phyloP scores from a whole-genome alignment of 768 basidiomycete species.

The Obba rivulosa region DNA sequence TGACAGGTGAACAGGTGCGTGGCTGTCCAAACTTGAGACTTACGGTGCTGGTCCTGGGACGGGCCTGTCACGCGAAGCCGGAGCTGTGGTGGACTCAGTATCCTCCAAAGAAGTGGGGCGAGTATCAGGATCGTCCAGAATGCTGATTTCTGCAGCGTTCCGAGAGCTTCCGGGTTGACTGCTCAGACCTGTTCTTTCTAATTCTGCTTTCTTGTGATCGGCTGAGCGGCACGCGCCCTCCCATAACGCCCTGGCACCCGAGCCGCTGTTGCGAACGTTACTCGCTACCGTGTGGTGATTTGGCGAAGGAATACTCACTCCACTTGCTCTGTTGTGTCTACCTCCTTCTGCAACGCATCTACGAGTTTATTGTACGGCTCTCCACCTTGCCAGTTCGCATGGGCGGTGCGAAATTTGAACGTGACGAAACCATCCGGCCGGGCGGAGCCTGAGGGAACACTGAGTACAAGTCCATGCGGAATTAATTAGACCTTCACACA shows the following conservation, averaged over 20 bases:
- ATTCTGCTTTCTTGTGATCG: background rate
- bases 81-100: background rate
- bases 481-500: background rate
- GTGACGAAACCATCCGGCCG: slow-evolving; percentile 2
- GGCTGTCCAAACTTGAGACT: background rate
- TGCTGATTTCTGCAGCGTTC: background rate
- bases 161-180: too few species aligned
- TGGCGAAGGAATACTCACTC: too few species aligned
- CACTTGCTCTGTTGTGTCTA: background rate
- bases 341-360: background rate
- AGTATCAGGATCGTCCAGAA: too few species aligned
- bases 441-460: background rate
- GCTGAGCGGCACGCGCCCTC: background rate
- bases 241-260: background rate
- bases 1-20: background rate
- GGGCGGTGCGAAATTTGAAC: slow-evolving; percentile 3
- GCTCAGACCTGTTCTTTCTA: background rate
- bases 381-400: slow-evolving; percentile 6
- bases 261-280: background rate
- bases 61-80: background rate
- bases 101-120: too few species aligned
- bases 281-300: too few species aligned
- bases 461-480: background rate
- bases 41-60: background rate
- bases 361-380: slow-evolving; percentile 5